Percentiles rank a stretch among this genome's conserved stretches.
phyloP scores from a whole-genome alignment of 2,329 filamentous ascomycete species.

The Didymella pinodella region DNA sequence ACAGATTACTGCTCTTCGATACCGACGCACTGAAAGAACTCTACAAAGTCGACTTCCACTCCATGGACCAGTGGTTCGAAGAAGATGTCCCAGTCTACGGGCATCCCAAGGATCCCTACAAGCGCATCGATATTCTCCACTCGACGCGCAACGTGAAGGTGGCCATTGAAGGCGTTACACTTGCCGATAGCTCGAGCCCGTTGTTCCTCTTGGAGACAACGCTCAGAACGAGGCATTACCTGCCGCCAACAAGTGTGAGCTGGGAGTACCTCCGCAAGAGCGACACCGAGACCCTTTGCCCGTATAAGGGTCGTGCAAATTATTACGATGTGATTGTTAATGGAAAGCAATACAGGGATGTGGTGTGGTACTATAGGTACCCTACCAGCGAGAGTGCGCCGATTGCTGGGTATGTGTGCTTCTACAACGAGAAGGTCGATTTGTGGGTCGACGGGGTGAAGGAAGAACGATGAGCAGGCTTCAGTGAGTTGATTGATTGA shows the following conservation, averaged over 20 bases:
- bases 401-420: constrained; percentile 66
- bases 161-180: constrained; percentile 54
- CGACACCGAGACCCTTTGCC: constrained; percentile 64
- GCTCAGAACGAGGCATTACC: constrained; percentile 66
- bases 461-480: constrained; percentile 27
- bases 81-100: constrained; percentile 67
- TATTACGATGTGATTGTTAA: constrained; percentile 66
- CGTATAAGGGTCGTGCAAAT: constrained; percentile 72
- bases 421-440: constrained; percentile 74
- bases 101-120: constrained; percentile 73
- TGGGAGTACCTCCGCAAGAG: constrained; percentile 59
- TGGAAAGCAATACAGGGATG: constrained; percentile 57
- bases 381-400: constrained; percentile 65
- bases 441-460: constrained; percentile 65
- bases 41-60: constrained; percentile 43
- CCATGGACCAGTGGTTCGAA: constrained; percentile 60
- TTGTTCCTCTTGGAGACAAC: constrained; percentile 69
- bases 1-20: constrained; percentile 42
- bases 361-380: constrained; percentile 69
- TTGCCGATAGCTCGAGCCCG: constrained; percentile 55
- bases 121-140: constrained; percentile 67
- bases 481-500: not conserved
- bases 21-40: constrained; percentile 33
- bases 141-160: constrained; percentile 64
- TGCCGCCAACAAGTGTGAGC: constrained; percentile 62